These are phyloP conservation scores for Elsinoe fawcettii DNA, from an alignment of 2,329 filamentous ascomycete species.

Conservation along the genomic window DNA sequence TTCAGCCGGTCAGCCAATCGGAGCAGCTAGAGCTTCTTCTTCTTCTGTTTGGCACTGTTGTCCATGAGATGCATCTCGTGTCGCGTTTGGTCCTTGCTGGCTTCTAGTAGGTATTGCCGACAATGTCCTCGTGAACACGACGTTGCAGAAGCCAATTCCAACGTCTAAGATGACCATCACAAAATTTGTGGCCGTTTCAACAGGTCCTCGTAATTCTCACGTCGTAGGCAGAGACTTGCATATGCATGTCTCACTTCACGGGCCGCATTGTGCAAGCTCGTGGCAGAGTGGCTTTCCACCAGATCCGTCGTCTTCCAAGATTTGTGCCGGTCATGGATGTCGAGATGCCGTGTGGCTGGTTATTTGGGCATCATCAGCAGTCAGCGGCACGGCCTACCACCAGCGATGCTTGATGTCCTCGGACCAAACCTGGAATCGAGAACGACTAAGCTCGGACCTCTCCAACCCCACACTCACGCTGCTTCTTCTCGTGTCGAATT, in stretches of 20 bases:
- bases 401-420: background rate
- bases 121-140: conserved; percentile 1
- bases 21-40: background rate
- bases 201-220: conserved; percentile 3
- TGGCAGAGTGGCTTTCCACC: conserved; percentile 4
- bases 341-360: background rate
- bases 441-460: background rate
- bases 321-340: background rate
- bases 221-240: background rate
- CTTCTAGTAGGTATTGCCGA: background rate
- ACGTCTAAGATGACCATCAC: background rate
- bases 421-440: background rate
- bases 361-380: background rate
- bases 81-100: background rate
- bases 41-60: background rate
- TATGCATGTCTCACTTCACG: conserved; percentile 10
- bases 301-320: conserved; percentile 9
- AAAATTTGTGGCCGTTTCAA: background rate
- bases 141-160: background rate
- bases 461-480: conserved; percentile 4
- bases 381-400: background rate
- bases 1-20: conserved; percentile 2
- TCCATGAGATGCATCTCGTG: background rate
- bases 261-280: conserved; percentile 1
- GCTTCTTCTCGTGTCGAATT: background rate